Percentiles rank a stretch among this genome's conserved stretches.
Conservation (phyloP, 2,329 filamentous ascomycete species). For the Thelonectria discophora region DNA sequence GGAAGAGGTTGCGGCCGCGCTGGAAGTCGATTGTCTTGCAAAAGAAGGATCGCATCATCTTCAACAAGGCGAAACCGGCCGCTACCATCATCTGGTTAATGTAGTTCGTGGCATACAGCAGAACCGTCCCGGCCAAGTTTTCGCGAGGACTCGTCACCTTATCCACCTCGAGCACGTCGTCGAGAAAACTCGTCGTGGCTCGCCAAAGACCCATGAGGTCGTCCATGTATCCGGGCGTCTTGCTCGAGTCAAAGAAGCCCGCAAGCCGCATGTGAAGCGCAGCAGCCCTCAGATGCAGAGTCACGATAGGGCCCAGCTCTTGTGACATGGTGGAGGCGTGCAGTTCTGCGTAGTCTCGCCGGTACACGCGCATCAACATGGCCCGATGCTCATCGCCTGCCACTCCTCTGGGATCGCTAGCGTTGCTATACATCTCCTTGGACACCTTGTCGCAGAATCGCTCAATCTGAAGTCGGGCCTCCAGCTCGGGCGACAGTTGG, state of each 20-base stretch:
- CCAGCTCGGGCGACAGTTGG: conserved; percentile 68
- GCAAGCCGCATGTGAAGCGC: conserved; percentile 79
- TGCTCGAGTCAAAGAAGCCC: conserved; percentile 82
- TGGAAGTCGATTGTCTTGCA: conserved; percentile 75
- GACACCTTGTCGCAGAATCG: conserved; percentile 81
- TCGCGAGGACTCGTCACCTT: conserved; percentile 58
- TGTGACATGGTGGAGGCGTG: conserved; percentile 68
- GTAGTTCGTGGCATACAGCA: conserved; percentile 77
- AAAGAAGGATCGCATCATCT: conserved; percentile 81
- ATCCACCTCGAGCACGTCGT: conserved; percentile 66
- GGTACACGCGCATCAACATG: conserved; percentile 72
- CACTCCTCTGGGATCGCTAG: conserved; percentile 74
- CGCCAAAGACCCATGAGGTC: conserved; percentile 81
- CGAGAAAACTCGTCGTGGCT: conserved; percentile 74
- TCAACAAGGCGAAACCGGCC: conserved; percentile 79
- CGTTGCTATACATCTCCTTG: conserved; percentile 81
- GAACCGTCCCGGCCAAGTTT: conserved; percentile 60
- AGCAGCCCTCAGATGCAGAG: conserved; percentile 76
- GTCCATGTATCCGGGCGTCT: conserved; percentile 74
- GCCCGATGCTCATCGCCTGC: conserved; percentile 73
- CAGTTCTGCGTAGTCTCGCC: conserved; percentile 70
- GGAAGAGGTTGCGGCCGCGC: conserved; percentile 73
- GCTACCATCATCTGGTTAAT: conserved; percentile 88
- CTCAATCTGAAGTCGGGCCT: conserved; percentile 75
- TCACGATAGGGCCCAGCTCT: conserved; percentile 65